A percentile compares a stretch with the other conserved stretches of the same genome.
Evolutionary conservation across 192 early-diverging fungal genomes (phyloP).

Genomic region (Kappamyces sp.): DNA sequence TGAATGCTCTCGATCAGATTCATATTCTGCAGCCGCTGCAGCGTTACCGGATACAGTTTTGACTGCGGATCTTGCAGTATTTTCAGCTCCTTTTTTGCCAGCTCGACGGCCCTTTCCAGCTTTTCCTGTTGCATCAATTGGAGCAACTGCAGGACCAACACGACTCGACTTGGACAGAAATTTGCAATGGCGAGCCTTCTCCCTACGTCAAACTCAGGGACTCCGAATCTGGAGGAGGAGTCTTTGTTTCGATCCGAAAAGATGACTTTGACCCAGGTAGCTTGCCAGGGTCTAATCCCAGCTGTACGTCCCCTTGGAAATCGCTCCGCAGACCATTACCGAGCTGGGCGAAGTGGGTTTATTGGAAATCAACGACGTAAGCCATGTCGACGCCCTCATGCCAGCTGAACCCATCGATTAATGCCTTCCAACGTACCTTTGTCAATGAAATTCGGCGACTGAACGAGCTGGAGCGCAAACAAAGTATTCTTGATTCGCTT

Average conservation of each 20-base stretch:
- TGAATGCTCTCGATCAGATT: neutral
- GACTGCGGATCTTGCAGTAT: neutral
- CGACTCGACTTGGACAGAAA: neutral
- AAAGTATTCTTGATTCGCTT: slow-evolving; percentile 54
- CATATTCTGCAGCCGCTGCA: slow-evolving; percentile 1
- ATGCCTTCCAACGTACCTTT: slow-evolving; percentile 94
- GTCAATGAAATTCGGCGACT: slow-evolving; percentile 91
- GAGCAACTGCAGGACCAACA: no score
- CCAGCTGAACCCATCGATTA: slow-evolving; percentile 86
- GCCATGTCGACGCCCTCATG: neutral
- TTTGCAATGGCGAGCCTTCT: slow-evolving; percentile 6
- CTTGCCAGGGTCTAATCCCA: slow-evolving; percentile 27
- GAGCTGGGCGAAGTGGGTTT: slow-evolving; percentile 93
- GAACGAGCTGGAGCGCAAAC: slow-evolving; percentile 95
- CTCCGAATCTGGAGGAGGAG: slow-evolving; percentile 20
- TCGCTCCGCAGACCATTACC: slow-evolving; percentile 82
- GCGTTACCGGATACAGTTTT: slow-evolving; percentile 3
- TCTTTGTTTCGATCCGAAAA: slow-evolving; percentile 88
- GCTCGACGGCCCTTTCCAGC: neutral
- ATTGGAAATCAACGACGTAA: slow-evolving; percentile 90
- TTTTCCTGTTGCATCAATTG: neutral
- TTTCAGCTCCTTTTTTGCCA: slow-evolving; percentile 7
- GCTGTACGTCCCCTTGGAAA: slow-evolving; percentile 94
- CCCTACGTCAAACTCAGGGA: slow-evolving; percentile 7
- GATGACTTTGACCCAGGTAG: slow-evolving; percentile 86